Base-by-base conservation (phyloP, 1,284 basidiomycete genomes). In the Leccinum variabile region DNA sequence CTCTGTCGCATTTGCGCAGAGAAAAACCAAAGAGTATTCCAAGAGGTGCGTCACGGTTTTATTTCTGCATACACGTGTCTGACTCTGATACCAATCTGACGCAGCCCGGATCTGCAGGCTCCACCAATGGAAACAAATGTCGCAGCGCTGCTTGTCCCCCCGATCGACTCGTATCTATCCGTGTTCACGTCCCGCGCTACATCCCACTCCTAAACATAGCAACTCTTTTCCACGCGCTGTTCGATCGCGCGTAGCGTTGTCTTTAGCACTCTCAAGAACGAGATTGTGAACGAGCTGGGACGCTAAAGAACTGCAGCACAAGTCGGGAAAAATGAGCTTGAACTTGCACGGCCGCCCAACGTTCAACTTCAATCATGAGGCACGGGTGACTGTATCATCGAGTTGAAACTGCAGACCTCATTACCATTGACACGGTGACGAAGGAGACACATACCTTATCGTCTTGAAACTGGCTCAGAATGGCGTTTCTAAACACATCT, bases 131-230 rank as follows among this genome's bases (percentile, higher is more conserved):
- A 88, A 3, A 81, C 87, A 54, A 94, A 97, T 72, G 89, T 98
- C n/a, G 86, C 95, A 22, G 86, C 94, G 2, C 84, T 97, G 33
- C 87, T 98, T 13, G 84, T 93, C 30, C 91, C 95, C 1, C 95
- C 95, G 7, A 96, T 97, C 73, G 94, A 93, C 72, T 94, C 93
- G 7, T 98, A 98, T 75, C 88, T 93, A 77, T 96, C 94, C 55
- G 92, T 81, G 35, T 13, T 37, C 13, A 37, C 14, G 89, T 97
- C 35, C 94, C 94, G 2, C 89, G 88, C 59, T 98, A 97, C 72
- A 85, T 86, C 1, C 88, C 91, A 0, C 84, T 98, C 4, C 85
- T 98, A 33, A 35, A 81, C 84, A 3, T 85, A 86, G 25, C 96
- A 98, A 74, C 87, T 95, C 32, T 35, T 35, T 35, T 35, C 33